These are phyloP conservation scores for Fusarium metavorans DNA, from an alignment of 2,329 filamentous ascomycete species.

Conservation along the genomic window DNA sequence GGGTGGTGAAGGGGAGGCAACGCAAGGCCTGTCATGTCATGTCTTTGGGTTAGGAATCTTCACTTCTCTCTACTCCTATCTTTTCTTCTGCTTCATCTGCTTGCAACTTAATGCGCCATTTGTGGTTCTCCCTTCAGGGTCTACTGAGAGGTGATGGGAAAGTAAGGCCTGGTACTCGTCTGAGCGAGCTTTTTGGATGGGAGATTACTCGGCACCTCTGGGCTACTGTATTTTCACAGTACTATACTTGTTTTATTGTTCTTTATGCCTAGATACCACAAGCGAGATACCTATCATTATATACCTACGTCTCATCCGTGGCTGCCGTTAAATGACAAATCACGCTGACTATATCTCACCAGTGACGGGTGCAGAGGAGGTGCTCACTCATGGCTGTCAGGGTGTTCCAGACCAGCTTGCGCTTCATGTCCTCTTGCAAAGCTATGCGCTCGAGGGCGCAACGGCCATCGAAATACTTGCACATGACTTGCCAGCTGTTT, in stretches of 20 bases:
- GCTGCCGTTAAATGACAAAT: neutral
- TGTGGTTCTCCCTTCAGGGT: slow-evolving; percentile 9
- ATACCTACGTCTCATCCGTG: slow-evolving; percentile 24
- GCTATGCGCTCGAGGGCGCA: slow-evolving; percentile 88
- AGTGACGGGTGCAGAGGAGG: slow-evolving; percentile 76
- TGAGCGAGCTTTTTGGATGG: slow-evolving; percentile 22
- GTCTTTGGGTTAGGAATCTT: slow-evolving; percentile 28
- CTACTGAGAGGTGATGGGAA: slow-evolving; percentile 20
- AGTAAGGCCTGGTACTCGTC: slow-evolving; percentile 12
- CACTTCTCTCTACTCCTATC: slow-evolving; percentile 23
- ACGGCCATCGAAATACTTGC: slow-evolving; percentile 89
- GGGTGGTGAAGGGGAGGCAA: slow-evolving; percentile 25
- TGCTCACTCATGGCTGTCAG: slow-evolving; percentile 75
- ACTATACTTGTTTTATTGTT: slow-evolving; percentile 44
- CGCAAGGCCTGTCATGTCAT: slow-evolving; percentile 29
- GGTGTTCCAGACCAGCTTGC: slow-evolving; percentile 81
- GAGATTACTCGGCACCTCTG: slow-evolving; percentile 24
- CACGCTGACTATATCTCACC: slow-evolving; percentile 58
- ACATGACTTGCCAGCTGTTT: slow-evolving; percentile 78
- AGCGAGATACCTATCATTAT: slow-evolving; percentile 39
- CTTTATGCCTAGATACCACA: slow-evolving; percentile 44
- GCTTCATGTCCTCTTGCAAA: slow-evolving; percentile 86
- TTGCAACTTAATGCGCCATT: slow-evolving; percentile 23
- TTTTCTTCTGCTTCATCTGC: slow-evolving; percentile 23
- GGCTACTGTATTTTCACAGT: slow-evolving; percentile 44